phyloP scores from a whole-genome alignment of 768 basidiomycete genomes.

The Imleria badia region DNA sequence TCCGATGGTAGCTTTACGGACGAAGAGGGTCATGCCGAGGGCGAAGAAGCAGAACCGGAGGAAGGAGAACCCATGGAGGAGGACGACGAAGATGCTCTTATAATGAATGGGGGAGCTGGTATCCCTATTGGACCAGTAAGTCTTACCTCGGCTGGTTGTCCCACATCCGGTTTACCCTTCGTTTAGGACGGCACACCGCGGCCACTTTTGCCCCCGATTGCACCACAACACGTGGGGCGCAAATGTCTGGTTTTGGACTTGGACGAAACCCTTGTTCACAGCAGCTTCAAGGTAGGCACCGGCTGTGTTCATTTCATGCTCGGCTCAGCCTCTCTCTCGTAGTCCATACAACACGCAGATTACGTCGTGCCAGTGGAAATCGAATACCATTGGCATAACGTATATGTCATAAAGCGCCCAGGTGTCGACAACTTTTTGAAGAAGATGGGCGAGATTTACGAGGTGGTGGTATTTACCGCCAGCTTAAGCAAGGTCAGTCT shows the following conservation, averaged over 20 bases:
- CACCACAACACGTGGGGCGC: constrained; percentile 76
- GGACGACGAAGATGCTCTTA: constrained; percentile 89
- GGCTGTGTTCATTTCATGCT: not conserved
- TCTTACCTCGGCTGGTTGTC: constrained; percentile 12
- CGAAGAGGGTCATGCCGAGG: constrained; percentile 66
- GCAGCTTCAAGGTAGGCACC: constrained; percentile 87
- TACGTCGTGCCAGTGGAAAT: constrained; percentile 99
- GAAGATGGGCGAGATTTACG: constrained; percentile 98
- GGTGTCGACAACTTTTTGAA: constrained; percentile 97
- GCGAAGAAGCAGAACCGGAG: constrained; percentile 67
- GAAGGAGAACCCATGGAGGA: constrained; percentile 60
- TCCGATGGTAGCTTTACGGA: constrained; percentile 49
- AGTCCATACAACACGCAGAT: constrained; percentile 95
- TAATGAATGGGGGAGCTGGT: constrained; percentile 89
- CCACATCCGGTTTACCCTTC: constrained; percentile 2
- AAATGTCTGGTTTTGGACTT: constrained; percentile 97
- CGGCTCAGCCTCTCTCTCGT: constrained; percentile 11
- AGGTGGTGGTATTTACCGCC: constrained; percentile 97
- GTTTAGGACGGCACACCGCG: constrained; percentile 79
- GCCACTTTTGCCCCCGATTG: constrained; percentile 85
- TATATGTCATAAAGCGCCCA: constrained; percentile 98
- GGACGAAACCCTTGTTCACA: constrained; percentile 96
- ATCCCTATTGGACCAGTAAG: constrained; percentile 91
- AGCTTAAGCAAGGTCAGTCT: constrained; percentile 88
- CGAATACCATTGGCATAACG: constrained; percentile 97